Evolutionary conservation across 257 asterid species (phyloP).

Genomic region (Haberlea rhodopensis): DNA sequence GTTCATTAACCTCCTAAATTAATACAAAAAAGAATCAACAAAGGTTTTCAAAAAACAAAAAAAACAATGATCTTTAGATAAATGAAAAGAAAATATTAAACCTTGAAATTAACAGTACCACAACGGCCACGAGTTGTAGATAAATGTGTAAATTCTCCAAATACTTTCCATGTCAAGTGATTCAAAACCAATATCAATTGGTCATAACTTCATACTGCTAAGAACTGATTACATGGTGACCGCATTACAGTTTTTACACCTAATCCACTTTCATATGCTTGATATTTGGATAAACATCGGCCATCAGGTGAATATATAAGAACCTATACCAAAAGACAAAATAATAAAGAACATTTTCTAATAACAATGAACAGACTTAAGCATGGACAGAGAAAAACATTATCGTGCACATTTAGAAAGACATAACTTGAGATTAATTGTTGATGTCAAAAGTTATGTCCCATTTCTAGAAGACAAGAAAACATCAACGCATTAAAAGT

Average conservation of each 20-base stretch:
- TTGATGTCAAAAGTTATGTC: not conserved
- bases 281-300: no score
- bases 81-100: conserved; percentile 26
- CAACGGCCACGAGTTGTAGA: conserved; percentile 85
- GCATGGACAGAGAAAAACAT: conserved; percentile 2
- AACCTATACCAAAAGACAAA: no score
- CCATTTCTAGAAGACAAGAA: conserved; percentile 15
- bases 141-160: no score
- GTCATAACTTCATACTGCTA: no score
- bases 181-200: no score
- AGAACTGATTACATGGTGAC: no score
- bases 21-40: conserved; percentile 14
- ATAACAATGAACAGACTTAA: no score
- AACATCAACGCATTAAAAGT: conserved; percentile 3
- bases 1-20: conserved; percentile 91
- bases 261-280: no score
- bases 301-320: no score
- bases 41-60: conserved; percentile 1
- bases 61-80: conserved; percentile 13
- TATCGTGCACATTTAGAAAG: conserved; percentile 18
- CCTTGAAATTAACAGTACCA: conserved; percentile 91
- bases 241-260: no score
- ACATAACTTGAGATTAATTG: conserved; percentile 7
- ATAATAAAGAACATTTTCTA: no score
- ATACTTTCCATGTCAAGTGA: no score